Evolutionary conservation across 2,329 filamentous ascomycete species (phyloP).

Genomic region (Orbilia brochopaga): DNA sequence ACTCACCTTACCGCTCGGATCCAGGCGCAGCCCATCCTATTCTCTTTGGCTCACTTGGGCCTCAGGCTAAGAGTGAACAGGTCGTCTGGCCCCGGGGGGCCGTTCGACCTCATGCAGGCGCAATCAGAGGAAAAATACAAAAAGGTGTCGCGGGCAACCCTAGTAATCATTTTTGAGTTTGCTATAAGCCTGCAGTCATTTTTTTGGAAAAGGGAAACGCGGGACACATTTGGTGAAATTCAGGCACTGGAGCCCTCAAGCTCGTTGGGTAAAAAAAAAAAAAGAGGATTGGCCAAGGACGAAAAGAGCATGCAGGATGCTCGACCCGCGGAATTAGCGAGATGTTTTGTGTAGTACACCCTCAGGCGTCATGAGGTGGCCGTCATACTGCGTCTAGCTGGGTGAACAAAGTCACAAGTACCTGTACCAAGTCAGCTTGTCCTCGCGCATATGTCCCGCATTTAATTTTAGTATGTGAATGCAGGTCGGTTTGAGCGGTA

Average conservation of each 20-base stretch:
- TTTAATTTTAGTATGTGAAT: conserved; percentile 42
- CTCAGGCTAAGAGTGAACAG: conserved; percentile 26
- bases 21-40: conserved; percentile 41
- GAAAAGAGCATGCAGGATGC: conserved; percentile 22
- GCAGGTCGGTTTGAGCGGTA: conserved; percentile 42
- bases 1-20: conserved; percentile 13
- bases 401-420: conserved; percentile 41
- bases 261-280: conserved; percentile 14
- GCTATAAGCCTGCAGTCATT: conserved; percentile 31
- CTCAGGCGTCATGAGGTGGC: conserved; percentile 19
- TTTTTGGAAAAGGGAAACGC: conserved; percentile 22
- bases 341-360: conserved; percentile 38
- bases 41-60: conserved; percentile 11
- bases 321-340: no score
- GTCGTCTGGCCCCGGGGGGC: conserved; percentile 14
- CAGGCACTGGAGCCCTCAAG: conserved; percentile 25
- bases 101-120: conserved; percentile 17
- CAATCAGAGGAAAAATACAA: conserved; percentile 11
- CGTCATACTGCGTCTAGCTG: conserved; percentile 41
- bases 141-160: conserved; percentile 9
- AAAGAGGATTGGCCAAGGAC: conserved; percentile 14
- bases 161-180: conserved; percentile 37
- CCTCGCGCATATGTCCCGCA: conserved; percentile 34
- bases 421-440: conserved; percentile 32
- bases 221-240: conserved; percentile 29